These are phyloP conservation scores for Aspergillus fischeri DNA, from an alignment of 2,329 filamentous ascomycete genomes.

Conservation along the genomic window DNA sequence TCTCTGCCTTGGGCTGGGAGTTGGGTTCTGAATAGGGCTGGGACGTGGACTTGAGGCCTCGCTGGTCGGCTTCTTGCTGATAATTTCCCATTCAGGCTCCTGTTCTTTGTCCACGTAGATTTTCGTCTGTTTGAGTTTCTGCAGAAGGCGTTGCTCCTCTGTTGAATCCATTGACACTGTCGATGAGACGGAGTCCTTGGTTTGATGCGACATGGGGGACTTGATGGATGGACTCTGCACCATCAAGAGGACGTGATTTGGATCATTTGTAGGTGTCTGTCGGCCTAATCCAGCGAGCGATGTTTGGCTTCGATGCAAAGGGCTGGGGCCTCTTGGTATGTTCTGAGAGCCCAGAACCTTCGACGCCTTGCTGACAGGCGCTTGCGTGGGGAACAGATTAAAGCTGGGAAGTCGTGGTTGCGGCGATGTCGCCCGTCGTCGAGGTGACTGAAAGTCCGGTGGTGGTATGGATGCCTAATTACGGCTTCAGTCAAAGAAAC, in stretches of 20 bases:
- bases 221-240: slow-evolving; percentile 4
- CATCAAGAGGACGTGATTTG: slow-evolving; percentile 6
- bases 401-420: slow-evolving; percentile 34
- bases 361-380: slow-evolving; percentile 27
- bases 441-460: slow-evolving; percentile 18
- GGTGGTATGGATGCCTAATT: slow-evolving; percentile 3
- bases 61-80: slow-evolving; percentile 12
- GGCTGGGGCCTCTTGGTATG: slow-evolving; percentile 24
- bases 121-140: slow-evolving; percentile 13
- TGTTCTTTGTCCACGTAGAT: slow-evolving; percentile 13
- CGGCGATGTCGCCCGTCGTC: slow-evolving; percentile 36
- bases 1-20: neutral
- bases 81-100: slow-evolving; percentile 23
- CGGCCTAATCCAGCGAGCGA: slow-evolving; percentile 8
- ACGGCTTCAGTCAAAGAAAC: neutral
- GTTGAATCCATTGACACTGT: slow-evolving; percentile 10
- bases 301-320: slow-evolving; percentile 22
- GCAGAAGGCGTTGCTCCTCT: slow-evolving; percentile 14
- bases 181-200: slow-evolving; percentile 16
- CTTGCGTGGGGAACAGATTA: slow-evolving; percentile 33
- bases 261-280: slow-evolving; percentile 15
- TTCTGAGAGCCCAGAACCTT: slow-evolving; percentile 29
- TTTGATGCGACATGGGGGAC: slow-evolving; percentile 7
- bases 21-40: neutral
- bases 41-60: neutral